Conservation (phyloP, 768 basidiomycete species). For the Sutorius australiensis region DNA sequence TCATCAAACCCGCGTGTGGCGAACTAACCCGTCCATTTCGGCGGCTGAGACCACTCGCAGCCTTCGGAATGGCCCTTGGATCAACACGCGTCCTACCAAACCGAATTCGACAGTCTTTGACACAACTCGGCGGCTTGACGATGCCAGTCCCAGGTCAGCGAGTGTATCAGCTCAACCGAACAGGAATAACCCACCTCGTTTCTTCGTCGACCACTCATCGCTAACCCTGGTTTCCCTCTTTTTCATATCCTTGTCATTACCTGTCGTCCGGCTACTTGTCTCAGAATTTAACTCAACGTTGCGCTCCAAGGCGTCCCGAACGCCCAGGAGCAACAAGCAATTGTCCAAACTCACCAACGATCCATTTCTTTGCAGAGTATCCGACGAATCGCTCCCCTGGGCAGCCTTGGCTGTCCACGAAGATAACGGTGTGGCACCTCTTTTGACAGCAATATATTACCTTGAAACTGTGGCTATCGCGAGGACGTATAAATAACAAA, state of each 20-base stretch:
- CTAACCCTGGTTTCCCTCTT: background rate
- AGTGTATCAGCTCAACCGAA: background rate
- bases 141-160: too few relatives aligned
- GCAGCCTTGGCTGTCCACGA: too few relatives aligned
- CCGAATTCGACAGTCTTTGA: background rate
- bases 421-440: background rate
- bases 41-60: constrained; percentile 3
- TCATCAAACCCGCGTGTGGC: background rate
- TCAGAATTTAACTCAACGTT: background rate
- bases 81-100: background rate
- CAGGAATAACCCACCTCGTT: background rate
- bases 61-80: background rate
- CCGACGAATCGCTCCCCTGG: too few relatives aligned
- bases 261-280: background rate
- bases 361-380: too few relatives aligned
- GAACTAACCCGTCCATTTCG: background rate
- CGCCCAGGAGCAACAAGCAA: background rate
- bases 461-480: background rate
- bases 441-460: background rate
- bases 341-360: too few relatives aligned
- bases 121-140: background rate
- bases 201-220: background rate
- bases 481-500: background rate
- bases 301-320: background rate
- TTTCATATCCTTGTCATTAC: background rate